phyloP scores from a whole-genome alignment of 108 stramenopile genomes.

The Mayamaea pseudoterrestris region DNA sequence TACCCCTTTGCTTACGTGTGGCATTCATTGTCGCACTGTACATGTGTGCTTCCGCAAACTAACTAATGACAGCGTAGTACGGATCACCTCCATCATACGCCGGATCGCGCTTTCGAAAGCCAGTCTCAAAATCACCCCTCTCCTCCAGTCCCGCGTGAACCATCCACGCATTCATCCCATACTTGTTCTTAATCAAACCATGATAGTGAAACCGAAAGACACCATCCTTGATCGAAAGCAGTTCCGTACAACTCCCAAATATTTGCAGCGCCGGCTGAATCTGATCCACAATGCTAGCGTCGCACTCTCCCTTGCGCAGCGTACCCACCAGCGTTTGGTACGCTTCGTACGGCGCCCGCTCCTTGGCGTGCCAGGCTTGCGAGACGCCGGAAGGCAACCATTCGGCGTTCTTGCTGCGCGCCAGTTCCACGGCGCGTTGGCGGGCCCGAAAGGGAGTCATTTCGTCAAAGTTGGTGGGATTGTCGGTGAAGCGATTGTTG shows the following conservation, averaged over 20 bases:
- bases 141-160: slow-evolving; percentile 47
- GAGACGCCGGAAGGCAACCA: slow-evolving; percentile 63
- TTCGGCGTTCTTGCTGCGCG: slow-evolving; percentile 73
- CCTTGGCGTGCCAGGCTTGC: slow-evolving; percentile 31
- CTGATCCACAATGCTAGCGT: slow-evolving; percentile 31
- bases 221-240: slow-evolving; percentile 56
- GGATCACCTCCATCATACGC: slow-evolving; percentile 61
- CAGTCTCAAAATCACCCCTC: slow-evolving; percentile 80
- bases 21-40: too few relatives aligned
- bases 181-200: slow-evolving; percentile 73
- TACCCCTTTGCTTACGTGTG: too few relatives aligned
- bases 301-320: slow-evolving; percentile 38
- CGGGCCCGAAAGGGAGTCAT: slow-evolving; percentile 54
- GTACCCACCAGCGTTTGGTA: slow-evolving; percentile 57
- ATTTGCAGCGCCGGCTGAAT: slow-evolving; percentile 73
- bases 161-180: slow-evolving; percentile 73
- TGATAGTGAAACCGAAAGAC: slow-evolving; percentile 83
- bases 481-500: slow-evolving; percentile 72
- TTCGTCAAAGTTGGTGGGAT: slow-evolving; percentile 54
- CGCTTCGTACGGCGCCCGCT: slow-evolving; percentile 47
- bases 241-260: slow-evolving; percentile 48
- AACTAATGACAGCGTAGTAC: too few relatives aligned
- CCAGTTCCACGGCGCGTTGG: slow-evolving; percentile 51
- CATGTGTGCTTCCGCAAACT: too few relatives aligned
- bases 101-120: slow-evolving; percentile 66